These are phyloP conservation scores for Trichopus zeylanicus DNA, from an alignment of 116 monocot genomes.

Conservation along the genomic window DNA sequence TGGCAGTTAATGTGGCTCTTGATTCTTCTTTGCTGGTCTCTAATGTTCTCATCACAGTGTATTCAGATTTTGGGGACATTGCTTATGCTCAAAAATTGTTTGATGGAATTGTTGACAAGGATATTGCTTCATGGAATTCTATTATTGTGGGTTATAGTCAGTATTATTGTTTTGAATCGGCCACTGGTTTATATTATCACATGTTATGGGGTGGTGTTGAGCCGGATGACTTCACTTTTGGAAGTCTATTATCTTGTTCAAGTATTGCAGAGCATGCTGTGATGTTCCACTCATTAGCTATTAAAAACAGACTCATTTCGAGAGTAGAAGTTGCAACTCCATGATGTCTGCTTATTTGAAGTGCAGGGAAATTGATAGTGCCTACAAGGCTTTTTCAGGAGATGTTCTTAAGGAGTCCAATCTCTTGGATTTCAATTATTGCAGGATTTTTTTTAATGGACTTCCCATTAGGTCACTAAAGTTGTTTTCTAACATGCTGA, in stretches of 20 bases:
- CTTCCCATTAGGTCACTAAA: constrained; percentile 11
- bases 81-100: constrained; percentile 14
- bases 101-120: constrained; percentile 15
- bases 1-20: constrained; percentile 13
- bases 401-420: constrained; percentile 23
- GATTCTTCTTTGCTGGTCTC: constrained; percentile 9
- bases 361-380: constrained; percentile 18
- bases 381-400: constrained; percentile 20
- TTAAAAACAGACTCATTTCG: constrained; percentile 11
- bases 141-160: constrained; percentile 20
- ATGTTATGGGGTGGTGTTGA: constrained; percentile 10
- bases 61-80: constrained; percentile 11
- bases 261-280: neutral
- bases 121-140: constrained; percentile 29
- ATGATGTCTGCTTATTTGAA: constrained; percentile 26
- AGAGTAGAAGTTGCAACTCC: constrained; percentile 26
- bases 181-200: constrained; percentile 9
- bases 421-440: constrained; percentile 54
- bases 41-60: constrained; percentile 24
- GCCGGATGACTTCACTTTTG: constrained; percentile 26
- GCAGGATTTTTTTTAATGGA: constrained; percentile 34
- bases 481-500: constrained; percentile 9
- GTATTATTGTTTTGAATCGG: constrained; percentile 5
- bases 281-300: constrained; percentile 13
- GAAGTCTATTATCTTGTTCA: constrained; percentile 18